These are phyloP conservation scores for Lolium perenne DNA, from an alignment of 176 grass and related monocot species.

Conservation along the genomic window DNA sequence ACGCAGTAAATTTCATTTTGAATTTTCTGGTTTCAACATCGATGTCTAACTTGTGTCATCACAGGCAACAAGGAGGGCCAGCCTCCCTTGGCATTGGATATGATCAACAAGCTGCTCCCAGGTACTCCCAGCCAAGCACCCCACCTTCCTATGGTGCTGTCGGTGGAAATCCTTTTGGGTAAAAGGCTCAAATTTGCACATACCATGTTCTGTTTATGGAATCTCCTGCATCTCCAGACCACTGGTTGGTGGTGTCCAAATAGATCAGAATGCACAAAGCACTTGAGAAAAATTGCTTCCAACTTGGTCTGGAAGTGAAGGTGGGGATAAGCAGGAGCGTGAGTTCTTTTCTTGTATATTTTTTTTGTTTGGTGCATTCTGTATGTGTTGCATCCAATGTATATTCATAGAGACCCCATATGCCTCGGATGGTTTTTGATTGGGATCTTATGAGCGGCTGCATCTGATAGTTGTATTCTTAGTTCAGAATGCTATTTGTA, in stretches of 20 bases:
- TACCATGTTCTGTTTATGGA: slow-evolving; percentile 23
- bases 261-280: slow-evolving; percentile 8
- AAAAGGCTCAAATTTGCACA: slow-evolving; percentile 10
- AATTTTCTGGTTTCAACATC: slow-evolving; percentile 9
- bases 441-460: not conserved
- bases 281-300: slow-evolving; percentile 40
- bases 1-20: slow-evolving; percentile 1
- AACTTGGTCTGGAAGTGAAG: slow-evolving; percentile 22
- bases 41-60: slow-evolving; percentile 31
- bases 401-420: slow-evolving; percentile 23
- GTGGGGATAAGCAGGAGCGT: not conserved
- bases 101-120: slow-evolving; percentile 66
- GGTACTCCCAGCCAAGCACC: slow-evolving; percentile 69
- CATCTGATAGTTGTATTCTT: slow-evolving; percentile 34
- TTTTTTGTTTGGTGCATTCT: slow-evolving; percentile 15
- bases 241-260: slow-evolving; percentile 7
- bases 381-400: slow-evolving; percentile 36
- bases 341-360: slow-evolving; percentile 49
- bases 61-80: slow-evolving; percentile 78
- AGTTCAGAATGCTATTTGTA: slow-evolving; percentile 30
- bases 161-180: slow-evolving; percentile 93
- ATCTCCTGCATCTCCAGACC: slow-evolving; percentile 23
- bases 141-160: slow-evolving; percentile 64
- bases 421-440: slow-evolving; percentile 35
- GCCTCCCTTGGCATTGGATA: slow-evolving; percentile 58